Evolutionary conservation across 768 basidiomycete species (phyloP), one percentile per base, ranked within the genome.

Genomic region (Suillus plorans): DNA sequence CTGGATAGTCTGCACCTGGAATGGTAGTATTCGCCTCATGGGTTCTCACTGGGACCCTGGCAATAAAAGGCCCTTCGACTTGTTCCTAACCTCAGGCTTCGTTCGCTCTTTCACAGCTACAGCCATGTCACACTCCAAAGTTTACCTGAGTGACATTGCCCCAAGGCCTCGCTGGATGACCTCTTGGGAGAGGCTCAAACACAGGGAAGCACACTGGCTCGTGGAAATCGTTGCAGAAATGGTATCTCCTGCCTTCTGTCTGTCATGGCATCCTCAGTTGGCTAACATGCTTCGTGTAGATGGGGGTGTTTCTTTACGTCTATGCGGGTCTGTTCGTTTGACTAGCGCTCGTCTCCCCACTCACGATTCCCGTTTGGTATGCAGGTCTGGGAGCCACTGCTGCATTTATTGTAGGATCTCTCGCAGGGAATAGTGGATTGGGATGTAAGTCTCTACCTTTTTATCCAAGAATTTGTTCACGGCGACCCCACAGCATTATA

Each of bases 231-330:
- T 89, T 47, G 88, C 88, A 10, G 90, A 91, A 74, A 75, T 79
- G 68, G 87, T 89, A 71, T 72, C 74, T 8, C 1, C 44, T 25
- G n/a, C 4, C 60, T 22, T 22, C 58, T 22, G 42, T 12, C 25
- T 9, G 42, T 50, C 28, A 47, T 55, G 41, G 0, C n/a, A 16
- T 22, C n/a, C n/a, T 31, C 69, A n/a, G n/a, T n/a, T 64, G 64
- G 66, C 42, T 22, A 61, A 58, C 57, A 41, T 45, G 18, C 22
- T 63, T 22, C 61, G 4, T 41, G 20, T 65, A 88, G 87, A 61
- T 86, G 44, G 88, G 88, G 14, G 86, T 85, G 18, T 89, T 88
- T 72, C 75, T 90, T 66, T 89, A 87, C 69, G 81, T 82, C 31
- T 86, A 83, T 64, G 78, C 77, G n/a, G 85, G 85, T 80, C 45